Conservation (phyloP, 2,329 filamentous ascomycete species). For the Aureobasidium pullulans region DNA sequence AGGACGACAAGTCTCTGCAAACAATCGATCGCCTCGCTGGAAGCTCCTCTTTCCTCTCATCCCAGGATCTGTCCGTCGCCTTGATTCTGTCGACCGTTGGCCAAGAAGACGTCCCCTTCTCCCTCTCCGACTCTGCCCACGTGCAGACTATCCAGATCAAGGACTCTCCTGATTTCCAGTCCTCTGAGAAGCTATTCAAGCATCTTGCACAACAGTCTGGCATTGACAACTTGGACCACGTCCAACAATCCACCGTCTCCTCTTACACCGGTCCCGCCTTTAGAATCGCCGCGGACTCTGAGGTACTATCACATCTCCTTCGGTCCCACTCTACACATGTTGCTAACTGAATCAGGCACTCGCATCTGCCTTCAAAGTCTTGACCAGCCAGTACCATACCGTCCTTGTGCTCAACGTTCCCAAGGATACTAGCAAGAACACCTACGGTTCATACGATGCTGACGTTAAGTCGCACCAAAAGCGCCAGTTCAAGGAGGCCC, state of each 20-base stretch:
- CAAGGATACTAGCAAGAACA: slow-evolving; percentile 17
- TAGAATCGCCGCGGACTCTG: background rate
- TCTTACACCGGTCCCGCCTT: slow-evolving; percentile 5
- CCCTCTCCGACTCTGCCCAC: background rate
- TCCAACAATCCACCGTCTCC: background rate
- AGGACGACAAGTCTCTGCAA: slow-evolving; percentile 34
- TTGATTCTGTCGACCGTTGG: slow-evolving; percentile 18
- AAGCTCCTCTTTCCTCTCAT: slow-evolving; percentile 34
- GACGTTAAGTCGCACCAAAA: slow-evolving; percentile 20
- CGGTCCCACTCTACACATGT: background rate
- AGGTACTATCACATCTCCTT: background rate
- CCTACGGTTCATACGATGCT: slow-evolving; percentile 28
- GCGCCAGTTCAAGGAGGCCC: slow-evolving; percentile 20
- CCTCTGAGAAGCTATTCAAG: slow-evolving; percentile 22
- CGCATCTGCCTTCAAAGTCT: background rate
- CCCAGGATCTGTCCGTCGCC: slow-evolving; percentile 17
- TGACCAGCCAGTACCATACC: slow-evolving; percentile 6
- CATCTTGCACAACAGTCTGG: slow-evolving; percentile 24
- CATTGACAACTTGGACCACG: slow-evolving; percentile 5
- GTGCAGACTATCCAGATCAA: background rate
- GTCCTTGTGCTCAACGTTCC: slow-evolving; percentile 19
- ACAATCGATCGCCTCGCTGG: slow-evolving; percentile 41
- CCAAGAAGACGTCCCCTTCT: background rate
- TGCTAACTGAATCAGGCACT: background rate
- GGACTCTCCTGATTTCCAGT: slow-evolving; percentile 17